phyloP scores from a whole-genome alignment of 176 grass and related monocot species.

The Oryza meyeriana region DNA sequence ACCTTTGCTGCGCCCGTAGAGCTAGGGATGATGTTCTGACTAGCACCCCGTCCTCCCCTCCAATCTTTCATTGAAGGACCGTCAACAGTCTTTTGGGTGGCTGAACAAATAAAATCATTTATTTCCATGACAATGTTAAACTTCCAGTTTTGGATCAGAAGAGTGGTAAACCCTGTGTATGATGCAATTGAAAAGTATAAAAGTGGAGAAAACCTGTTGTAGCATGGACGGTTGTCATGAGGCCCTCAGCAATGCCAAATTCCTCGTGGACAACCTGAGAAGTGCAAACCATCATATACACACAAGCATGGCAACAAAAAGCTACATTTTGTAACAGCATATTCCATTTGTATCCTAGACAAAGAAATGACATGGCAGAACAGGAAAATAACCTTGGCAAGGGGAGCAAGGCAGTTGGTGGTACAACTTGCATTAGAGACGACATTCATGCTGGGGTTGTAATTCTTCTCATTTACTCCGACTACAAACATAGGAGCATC shows the following conservation, averaged over 20 bases:
- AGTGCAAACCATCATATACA: conserved; percentile 19
- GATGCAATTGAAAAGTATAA: conserved; percentile 9
- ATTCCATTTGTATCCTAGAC: not conserved
- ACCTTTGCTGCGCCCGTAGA: conserved; percentile 87
- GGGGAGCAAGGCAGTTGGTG: conserved; percentile 80
- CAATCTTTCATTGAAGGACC: conserved; percentile 82
- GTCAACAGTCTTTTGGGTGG: conserved; percentile 82
- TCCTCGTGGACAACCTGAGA: conserved; percentile 73
- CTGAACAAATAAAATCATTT: conserved; percentile 33
- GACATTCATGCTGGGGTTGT: conserved; percentile 60
- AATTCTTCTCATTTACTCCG: conserved; percentile 72
- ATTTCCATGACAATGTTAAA: not conserved
- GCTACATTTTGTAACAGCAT: conserved; percentile 9
- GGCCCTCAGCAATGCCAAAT: conserved; percentile 74
- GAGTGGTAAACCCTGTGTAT: not conserved
- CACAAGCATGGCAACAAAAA: not conserved
- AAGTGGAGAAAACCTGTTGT: conserved; percentile 61
- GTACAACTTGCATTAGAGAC: conserved; percentile 88
- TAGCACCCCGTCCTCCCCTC: conserved; percentile 73
- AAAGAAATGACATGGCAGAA: not conserved
- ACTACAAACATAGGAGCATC: conserved; percentile 88
- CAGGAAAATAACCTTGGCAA: conserved; percentile 57
- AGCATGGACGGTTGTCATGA: conserved; percentile 91
- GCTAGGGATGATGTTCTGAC: conserved; percentile 85
- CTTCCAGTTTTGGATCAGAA: not conserved